Evolutionary conservation across 805 yeast genomes (phyloP).

Genomic region (Nakazawaea peltata): DNA sequence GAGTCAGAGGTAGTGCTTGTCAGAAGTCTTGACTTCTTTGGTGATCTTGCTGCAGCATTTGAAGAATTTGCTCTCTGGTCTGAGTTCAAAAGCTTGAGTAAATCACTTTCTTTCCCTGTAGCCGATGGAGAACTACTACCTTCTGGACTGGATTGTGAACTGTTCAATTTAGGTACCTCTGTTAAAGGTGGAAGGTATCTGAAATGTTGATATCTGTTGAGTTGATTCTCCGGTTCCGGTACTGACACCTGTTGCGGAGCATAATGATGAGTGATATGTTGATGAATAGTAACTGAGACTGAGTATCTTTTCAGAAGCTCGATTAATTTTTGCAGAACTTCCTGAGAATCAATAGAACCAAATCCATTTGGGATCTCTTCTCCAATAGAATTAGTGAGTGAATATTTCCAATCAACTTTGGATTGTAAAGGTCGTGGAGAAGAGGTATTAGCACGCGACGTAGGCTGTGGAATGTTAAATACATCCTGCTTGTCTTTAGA

Average conservation of each 20-base stretch:
- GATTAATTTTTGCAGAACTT: conserved; percentile 47
- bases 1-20: conserved; percentile 10
- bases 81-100: conserved; percentile 35
- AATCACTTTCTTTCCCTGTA: conserved; percentile 29
- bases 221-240: conserved; percentile 43
- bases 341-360: conserved; percentile 47
- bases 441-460: conserved; percentile 1
- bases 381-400: conserved; percentile 37
- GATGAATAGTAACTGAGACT: conserved; percentile 66
- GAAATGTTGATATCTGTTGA: conserved; percentile 60
- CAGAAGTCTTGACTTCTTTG: conserved; percentile 6
- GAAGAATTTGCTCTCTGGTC: not conserved
- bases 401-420: conserved; percentile 56
- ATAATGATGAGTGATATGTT: conserved; percentile 79
- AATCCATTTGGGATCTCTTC: conserved; percentile 31
- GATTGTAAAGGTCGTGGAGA: conserved; percentile 20
- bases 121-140: conserved; percentile 14
- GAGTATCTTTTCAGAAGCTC: conserved; percentile 51
- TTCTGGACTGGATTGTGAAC: conserved; percentile 41
- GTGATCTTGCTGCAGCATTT: conserved; percentile 4
- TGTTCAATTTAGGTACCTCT: conserved; percentile 61
- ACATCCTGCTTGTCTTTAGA: not conserved
- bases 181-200: conserved; percentile 66
- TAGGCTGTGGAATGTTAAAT: conserved; percentile 2
- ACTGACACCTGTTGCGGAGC: conserved; percentile 29